A percentile compares a stretch with the other conserved stretches of the same genome.
Conservation (phyloP, 2,329 filamentous ascomycete genomes). For the Penicillium nordicum region DNA sequence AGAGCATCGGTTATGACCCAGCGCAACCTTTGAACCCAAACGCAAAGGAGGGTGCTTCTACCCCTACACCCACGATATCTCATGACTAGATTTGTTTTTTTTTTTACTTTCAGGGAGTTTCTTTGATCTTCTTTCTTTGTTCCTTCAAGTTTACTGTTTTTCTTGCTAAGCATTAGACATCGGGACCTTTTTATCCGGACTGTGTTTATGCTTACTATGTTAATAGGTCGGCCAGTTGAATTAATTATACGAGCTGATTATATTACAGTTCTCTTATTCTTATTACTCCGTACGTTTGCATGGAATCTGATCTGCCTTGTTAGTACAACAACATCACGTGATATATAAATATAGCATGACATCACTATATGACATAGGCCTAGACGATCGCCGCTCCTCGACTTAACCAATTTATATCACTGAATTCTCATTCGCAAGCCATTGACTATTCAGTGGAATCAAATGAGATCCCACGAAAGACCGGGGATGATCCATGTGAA, state of each 20-base stretch:
- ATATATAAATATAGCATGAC: not conserved
- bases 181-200: not conserved
- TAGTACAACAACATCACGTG: slow-evolving; percentile 1
- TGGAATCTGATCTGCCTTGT: not conserved
- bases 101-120: not conserved
- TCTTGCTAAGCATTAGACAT: not conserved
- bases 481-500: not conserved
- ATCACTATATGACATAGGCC: slow-evolving; percentile 9
- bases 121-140: not conserved
- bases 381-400: slow-evolving; percentile 2
- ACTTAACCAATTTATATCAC: not conserved
- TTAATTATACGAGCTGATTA: not conserved
- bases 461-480: not conserved
- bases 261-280: not conserved
- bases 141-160: not conserved
- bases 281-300: not conserved
- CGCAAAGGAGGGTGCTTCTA: slow-evolving; percentile 21
- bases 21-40: slow-evolving; percentile 47
- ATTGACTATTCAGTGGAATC: not conserved
- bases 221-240: not conserved
- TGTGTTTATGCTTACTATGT: not conserved
- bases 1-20: slow-evolving; percentile 82
- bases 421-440: slow-evolving; percentile 4
- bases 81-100: not conserved
- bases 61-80: not conserved